phyloP scores from a whole-genome alignment of 1,139 yeast species.

The Hanseniaspora sp. region DNA sequence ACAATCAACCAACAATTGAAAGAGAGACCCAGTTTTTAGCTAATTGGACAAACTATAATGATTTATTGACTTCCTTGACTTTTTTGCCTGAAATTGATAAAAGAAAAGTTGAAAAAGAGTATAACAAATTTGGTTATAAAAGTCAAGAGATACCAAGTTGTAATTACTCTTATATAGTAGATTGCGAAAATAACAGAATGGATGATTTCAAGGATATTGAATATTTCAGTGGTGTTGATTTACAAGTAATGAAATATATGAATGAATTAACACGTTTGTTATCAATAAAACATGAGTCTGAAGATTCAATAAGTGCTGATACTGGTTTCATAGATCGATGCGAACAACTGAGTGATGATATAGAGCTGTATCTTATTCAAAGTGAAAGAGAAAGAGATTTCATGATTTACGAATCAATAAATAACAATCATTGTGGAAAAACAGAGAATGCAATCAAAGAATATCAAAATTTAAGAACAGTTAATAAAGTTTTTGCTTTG shows the following conservation, averaged over 20 bases:
- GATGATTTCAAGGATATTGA: conserved; percentile 37
- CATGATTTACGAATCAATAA: conserved; percentile 5
- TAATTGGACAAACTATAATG: conserved; percentile 15
- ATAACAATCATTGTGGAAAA: neutral
- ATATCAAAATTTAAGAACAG: conserved; percentile 38
- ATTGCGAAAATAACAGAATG: conserved; percentile 1
- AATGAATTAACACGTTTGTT: conserved; percentile 39
- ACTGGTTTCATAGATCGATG: neutral
- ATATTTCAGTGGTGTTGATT: conserved; percentile 49
- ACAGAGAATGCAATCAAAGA: conserved; percentile 20
- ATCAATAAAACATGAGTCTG: conserved; percentile 32
- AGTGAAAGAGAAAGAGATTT: conserved; percentile 31
- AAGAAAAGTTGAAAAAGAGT: neutral
- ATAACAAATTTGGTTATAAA: neutral
- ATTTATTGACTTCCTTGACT: conserved; percentile 11
- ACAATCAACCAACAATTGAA: neutral
- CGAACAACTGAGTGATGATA: conserved; percentile 30
- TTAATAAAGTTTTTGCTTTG: conserved; percentile 45
- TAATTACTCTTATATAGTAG: conserved; percentile 1
- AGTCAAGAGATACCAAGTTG: neutral
- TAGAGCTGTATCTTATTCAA: conserved; percentile 25
- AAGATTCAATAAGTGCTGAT: conserved; percentile 28
- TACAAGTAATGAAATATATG: conserved; percentile 41
- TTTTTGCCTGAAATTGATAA: neutral
- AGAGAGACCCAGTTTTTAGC: conserved; percentile 10